Percentiles rank a stretch among this genome's conserved stretches.
phyloP scores from a whole-genome alignment of 768 basidiomycete species.

The Galerina marginata region DNA sequence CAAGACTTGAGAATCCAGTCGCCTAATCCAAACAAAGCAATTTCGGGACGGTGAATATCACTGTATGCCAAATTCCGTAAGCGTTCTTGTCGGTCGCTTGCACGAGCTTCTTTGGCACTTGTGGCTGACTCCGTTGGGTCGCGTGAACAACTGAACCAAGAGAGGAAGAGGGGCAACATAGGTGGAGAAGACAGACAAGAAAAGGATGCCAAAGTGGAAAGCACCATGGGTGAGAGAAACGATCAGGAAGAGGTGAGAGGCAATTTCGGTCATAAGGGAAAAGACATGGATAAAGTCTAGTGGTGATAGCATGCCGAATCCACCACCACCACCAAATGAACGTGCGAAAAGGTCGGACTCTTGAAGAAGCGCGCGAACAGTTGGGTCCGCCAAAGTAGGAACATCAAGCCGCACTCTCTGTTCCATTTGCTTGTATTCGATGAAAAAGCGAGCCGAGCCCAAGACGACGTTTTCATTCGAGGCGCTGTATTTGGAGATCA shows the following conservation, averaged over 20 bases:
- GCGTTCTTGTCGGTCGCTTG: conserved; percentile 73
- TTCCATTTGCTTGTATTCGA: conserved; percentile 81
- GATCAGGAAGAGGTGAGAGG: conserved; percentile 74
- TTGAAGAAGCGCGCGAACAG: conserved; percentile 77
- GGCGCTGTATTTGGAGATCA: conserved; percentile 29
- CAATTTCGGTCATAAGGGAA: conserved; percentile 71
- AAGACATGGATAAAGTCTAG: conserved; percentile 80
- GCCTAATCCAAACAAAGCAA: conserved; percentile 80
- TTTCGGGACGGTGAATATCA: conserved; percentile 79
- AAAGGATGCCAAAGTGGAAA: conserved; percentile 59
- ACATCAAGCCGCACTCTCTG: conserved; percentile 79
- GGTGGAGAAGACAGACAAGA: conserved; percentile 66
- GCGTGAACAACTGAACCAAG: conserved; percentile 50
- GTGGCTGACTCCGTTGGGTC: conserved; percentile 49
- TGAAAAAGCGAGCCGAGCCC: conserved; percentile 71
- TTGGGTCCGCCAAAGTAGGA: conserved; percentile 77
- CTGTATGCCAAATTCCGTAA: conserved; percentile 79
- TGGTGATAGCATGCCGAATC: conserved; percentile 81
- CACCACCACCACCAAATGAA: conserved; percentile 78
- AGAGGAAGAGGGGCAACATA: conserved; percentile 63
- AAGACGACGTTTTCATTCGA: conserved; percentile 78
- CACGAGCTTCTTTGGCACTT: conserved; percentile 62
- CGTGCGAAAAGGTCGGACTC: conserved; percentile 87
- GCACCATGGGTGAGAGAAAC: conserved; percentile 63
- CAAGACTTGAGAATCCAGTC: conserved; percentile 86